These are phyloP conservation scores for Pestalotiopsis sp. DNA, from an alignment of 2,329 filamentous ascomycete genomes.

Conservation along the genomic window DNA sequence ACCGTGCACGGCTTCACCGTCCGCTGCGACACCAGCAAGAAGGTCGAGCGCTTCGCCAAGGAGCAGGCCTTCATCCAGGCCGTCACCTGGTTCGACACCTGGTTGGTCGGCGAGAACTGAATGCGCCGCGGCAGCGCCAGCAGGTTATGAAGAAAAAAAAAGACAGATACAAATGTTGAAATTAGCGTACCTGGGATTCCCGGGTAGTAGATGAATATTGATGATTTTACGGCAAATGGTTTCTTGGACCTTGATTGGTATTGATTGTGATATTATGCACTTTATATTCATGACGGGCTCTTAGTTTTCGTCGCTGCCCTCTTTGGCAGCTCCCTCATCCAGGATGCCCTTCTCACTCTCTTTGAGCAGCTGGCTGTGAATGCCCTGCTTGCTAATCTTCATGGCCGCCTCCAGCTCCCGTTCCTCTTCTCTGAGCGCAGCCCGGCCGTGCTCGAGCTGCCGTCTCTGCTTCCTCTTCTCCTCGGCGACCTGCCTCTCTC, in stretches of 20 bases:
- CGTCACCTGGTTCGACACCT: conserved; percentile 70
- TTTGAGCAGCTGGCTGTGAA: conserved; percentile 62
- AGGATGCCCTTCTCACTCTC: conserved; percentile 22
- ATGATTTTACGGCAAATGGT: neutral
- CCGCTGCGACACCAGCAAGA: conserved; percentile 62
- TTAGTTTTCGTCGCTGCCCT: neutral
- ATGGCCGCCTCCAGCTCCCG: conserved; percentile 69
- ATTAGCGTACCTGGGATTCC: neutral
- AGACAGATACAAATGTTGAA: neutral
- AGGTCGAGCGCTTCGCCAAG: conserved; percentile 68
- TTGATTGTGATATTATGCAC: neutral
- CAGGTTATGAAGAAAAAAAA: neutral
- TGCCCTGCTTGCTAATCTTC: conserved; percentile 67
- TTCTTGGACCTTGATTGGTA: no score
- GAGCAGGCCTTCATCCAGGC: conserved; percentile 82
- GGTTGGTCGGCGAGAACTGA: conserved; percentile 20
- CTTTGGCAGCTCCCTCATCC: conserved; percentile 14
- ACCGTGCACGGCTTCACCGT: conserved; percentile 78
- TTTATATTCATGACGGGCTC: neutral
- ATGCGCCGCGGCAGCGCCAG: neutral
- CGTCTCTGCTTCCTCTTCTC: conserved; percentile 63
- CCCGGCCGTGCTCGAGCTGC: conserved; percentile 62
- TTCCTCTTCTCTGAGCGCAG: conserved; percentile 66
- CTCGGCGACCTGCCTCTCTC: conserved; percentile 64
- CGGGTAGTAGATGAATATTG: conserved; percentile 3